Evolutionary conservation across 2,329 filamentous ascomycete genomes (phyloP).

Genomic region (Cadophora luteo-olivacea): DNA sequence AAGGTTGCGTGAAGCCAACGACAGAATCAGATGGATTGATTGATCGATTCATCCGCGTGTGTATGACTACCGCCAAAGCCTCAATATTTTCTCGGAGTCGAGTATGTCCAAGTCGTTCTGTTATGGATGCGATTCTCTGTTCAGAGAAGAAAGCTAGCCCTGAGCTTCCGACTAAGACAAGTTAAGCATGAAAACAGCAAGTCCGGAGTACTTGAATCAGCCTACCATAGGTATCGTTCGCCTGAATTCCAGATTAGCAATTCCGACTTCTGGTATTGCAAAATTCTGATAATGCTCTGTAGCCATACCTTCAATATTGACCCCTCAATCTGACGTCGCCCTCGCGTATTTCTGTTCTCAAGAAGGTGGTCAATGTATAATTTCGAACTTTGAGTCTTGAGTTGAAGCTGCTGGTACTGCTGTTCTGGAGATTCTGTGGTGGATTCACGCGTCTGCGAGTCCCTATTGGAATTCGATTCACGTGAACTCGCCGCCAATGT

Average conservation of each 20-base stretch:
- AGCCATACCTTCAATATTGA: constrained; percentile 36
- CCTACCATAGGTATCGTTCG: constrained; percentile 26
- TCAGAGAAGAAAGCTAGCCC: constrained; percentile 48
- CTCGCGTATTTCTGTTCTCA: constrained; percentile 31
- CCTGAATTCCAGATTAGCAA: constrained; percentile 15
- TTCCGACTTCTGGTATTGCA: neutral
- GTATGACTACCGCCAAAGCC: constrained; percentile 20
- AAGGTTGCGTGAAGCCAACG: constrained; percentile 13
- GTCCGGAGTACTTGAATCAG: constrained; percentile 4
- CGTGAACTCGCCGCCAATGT: neutral
- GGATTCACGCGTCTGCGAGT: neutral
- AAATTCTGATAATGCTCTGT: neutral
- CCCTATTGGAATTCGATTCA: no score
- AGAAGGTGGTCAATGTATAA: constrained; percentile 37
- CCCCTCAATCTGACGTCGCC: constrained; percentile 27
- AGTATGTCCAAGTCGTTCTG: constrained; percentile 34
- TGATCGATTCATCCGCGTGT: constrained; percentile 19
- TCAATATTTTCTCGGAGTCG: constrained; percentile 39
- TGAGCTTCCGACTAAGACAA: constrained; percentile 30
- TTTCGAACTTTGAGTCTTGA: constrained; percentile 8
- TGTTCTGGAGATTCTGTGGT: neutral
- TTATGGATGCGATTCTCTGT: constrained; percentile 42
- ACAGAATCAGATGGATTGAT: neutral
- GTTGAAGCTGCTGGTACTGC: constrained; percentile 2
- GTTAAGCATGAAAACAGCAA: no score